Evolutionary conservation across 176 grass and related monocot genomes (phyloP), one percentile per base, ranked within the genome.

Genomic region (Echinochloa phyllopogon): DNA sequence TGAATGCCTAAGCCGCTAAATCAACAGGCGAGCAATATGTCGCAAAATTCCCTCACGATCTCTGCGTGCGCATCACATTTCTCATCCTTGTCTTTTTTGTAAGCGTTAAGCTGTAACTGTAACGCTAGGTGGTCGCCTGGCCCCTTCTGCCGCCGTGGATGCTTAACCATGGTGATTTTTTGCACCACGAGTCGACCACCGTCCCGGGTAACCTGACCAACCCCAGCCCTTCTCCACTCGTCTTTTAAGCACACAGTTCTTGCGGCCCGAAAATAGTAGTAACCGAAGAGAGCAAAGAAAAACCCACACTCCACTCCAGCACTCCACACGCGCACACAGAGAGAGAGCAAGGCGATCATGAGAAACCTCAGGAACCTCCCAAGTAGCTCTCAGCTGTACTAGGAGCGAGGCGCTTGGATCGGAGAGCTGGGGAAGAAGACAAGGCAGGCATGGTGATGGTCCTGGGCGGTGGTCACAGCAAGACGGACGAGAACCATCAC

Each of bases 91-190:
- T 23, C 56, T n/a, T 60, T 25, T 11, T 11, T 25, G 23, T 13
- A 60, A 57, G 3, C 14, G 21, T 18, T 33, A 33, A 57, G 3
- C 14, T 57, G 53, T 23, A n/a, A 59, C 14, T 57, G 53, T 23
- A n/a, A 59, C n/a, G 57, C n/a, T 60, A 10, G 9, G n/a, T 25
- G 57, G n/a, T 60, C 57, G n/a, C n/a, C 57, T 65, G 62, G 62
- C 37, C 62, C 62, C 62, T 37, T 17, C 62, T 37, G 62, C 14
- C 69, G 75, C 78, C 12, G 42, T 23, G 7, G 6, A 49, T 6
- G 20, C 83, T 84, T 87, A 92, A 92, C 90, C 74, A 80, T 44
- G 79, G 87, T 89, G 59, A 90, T 53, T 8, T 81, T 52, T 82
- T 58, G 79, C 42, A 24, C 17, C 21, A 47, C 50, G 8, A 44